Base-by-base conservation (phyloP, 192 early-diverging fungal genomes). In the Coemansia sp. region DNA sequence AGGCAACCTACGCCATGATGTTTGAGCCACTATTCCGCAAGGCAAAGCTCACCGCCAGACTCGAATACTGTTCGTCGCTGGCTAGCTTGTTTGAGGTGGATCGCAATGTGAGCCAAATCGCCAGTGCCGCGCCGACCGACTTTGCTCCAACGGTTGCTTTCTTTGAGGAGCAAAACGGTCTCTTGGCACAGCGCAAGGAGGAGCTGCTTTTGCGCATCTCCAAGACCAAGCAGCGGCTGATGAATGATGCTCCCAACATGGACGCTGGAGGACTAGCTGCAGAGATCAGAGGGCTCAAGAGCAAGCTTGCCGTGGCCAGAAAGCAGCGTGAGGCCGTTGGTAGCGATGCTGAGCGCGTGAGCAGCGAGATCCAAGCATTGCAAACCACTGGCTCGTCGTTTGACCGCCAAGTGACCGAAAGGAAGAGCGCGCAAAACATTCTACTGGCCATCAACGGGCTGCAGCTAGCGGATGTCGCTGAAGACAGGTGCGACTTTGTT, bases 381-480 rank as follows among this genome's bases (percentile, higher is more conserved):
- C 75, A 76, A 43, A 32, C 72, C 11, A 74, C 80, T 1, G 63
- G 66, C 37, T 63, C 67, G n/a, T 69, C 75, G 23, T 62, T 67
- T 19, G 80, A 74, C 53, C 80, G 63, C 33, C 72, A 75, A 64
- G 43, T 72, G 6, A 64, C 75, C 17, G 80, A 82, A 42, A 74
- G 74, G 52, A 74, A 77, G 63, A 74, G 75, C 49, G 64, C 73
- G 19, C 80, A 77, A 50, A 69, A 68, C 66, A 66, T 82, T 16
- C 53, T 82, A 39, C 67, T 82, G 59, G 75, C 80, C 2, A 74
- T 82, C 42, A 82, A 82, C 44, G 80, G 80, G 11, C 66, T 82
- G 3, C 69, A 75, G 62, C 72, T 76, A 28, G 61, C 66, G 0
- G 77, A 74, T 2, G 72, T 64, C 21, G 46, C 62, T n/a, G 69